Evolutionary conservation across 768 basidiomycete species (phyloP).

Genomic region (Serendipita sp.): DNA sequence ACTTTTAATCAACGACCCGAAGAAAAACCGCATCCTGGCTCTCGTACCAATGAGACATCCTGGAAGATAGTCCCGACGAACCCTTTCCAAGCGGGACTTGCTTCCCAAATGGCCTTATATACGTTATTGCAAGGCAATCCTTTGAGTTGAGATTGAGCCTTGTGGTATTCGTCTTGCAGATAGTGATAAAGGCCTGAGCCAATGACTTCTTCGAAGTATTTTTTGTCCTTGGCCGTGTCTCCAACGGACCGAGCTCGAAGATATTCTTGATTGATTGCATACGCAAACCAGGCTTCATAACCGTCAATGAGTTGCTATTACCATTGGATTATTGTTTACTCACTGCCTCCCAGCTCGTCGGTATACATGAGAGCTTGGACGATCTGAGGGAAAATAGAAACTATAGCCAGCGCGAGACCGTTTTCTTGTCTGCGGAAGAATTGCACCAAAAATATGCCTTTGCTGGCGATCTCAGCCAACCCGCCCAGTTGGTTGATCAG

Average conservation of each 20-base stretch:
- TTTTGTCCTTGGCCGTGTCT: neutral
- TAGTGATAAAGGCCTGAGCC: neutral
- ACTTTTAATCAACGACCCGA: too few relatives aligned
- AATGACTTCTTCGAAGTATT: neutral
- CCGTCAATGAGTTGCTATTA: neutral
- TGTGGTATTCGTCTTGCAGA: neutral
- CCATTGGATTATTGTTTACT: neutral
- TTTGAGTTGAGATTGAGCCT: neutral
- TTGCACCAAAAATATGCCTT: neutral
- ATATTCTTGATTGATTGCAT: neutral
- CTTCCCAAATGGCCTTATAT: neutral
- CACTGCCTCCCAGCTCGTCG: neutral
- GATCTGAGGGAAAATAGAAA: neutral
- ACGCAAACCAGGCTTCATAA: neutral
- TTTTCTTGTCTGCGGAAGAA: neutral
- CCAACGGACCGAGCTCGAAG: neutral
- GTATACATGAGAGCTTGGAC: neutral
- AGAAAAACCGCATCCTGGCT: neutral
- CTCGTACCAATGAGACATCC: neutral
- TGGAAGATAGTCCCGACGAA: too few relatives aligned
- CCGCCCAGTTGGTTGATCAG: neutral
- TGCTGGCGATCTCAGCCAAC: neutral
- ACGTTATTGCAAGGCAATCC: neutral
- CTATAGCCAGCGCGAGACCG: neutral
- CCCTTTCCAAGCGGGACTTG: too few relatives aligned